Evolutionary conservation across 306 rosid genomes (phyloP).

Genomic region (Acacia confusa): DNA sequence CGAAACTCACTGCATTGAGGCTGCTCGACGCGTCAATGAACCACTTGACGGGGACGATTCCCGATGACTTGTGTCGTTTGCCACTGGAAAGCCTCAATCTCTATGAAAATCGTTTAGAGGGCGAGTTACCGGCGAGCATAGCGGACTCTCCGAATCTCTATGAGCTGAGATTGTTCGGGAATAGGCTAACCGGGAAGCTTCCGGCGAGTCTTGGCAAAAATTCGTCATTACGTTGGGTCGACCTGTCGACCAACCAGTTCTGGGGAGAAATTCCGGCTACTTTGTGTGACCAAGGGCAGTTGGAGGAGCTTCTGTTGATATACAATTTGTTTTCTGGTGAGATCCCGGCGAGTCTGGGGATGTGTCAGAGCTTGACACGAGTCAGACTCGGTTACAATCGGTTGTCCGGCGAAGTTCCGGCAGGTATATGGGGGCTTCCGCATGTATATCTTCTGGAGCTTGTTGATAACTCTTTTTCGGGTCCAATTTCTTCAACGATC

Average conservation of each 20-base stretch:
- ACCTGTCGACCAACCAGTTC: slow-evolving; percentile 65
- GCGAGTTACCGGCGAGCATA: slow-evolving; percentile 68
- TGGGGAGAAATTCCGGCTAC: slow-evolving; percentile 66
- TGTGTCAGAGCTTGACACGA: slow-evolving; percentile 64
- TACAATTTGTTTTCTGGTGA: slow-evolving; percentile 64
- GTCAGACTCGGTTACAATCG: slow-evolving; percentile 63
- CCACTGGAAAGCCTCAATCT: slow-evolving; percentile 74
- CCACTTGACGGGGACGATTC: slow-evolving; percentile 63
- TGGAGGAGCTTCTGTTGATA: slow-evolving; percentile 70
- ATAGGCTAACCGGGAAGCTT: slow-evolving; percentile 62
- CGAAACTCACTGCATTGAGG: slow-evolving; percentile 56
- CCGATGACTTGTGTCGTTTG: slow-evolving; percentile 59
- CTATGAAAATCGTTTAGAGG: slow-evolving; percentile 74
- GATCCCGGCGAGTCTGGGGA: slow-evolving; percentile 68
- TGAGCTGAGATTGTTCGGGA: slow-evolving; percentile 67
- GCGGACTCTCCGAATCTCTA: slow-evolving; percentile 59
- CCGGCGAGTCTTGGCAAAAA: slow-evolving; percentile 66
- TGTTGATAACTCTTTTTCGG: slow-evolving; percentile 61
- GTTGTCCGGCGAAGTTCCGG: slow-evolving; percentile 79
- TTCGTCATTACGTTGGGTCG: slow-evolving; percentile 67
- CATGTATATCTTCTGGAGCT: slow-evolving; percentile 71
- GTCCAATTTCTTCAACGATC: slow-evolving; percentile 59
- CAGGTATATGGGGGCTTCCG: slow-evolving; percentile 79
- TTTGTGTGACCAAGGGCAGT: slow-evolving; percentile 54
- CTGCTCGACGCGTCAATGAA: slow-evolving; percentile 84